phyloP scores from a whole-genome alignment of 2,329 filamentous ascomycete genomes.

The Exophiala phaeomuriformis region DNA sequence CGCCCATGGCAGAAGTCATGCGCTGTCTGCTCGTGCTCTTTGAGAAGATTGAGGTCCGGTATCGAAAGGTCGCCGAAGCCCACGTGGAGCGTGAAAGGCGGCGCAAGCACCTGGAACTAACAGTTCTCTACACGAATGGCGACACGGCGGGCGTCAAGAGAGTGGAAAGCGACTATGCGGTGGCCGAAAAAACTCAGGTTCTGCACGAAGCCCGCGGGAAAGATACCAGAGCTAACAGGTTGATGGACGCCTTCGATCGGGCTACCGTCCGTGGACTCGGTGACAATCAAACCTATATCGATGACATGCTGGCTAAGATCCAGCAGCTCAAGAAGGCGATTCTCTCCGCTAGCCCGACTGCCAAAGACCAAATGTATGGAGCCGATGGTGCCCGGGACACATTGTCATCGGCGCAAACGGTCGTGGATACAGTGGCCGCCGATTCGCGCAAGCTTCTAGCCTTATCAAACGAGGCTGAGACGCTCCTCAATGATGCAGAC shows the following conservation, averaged over 20 bases:
- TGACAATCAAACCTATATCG: slow-evolving; percentile 46
- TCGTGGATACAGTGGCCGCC: slow-evolving; percentile 36
- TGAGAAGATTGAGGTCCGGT: slow-evolving; percentile 42
- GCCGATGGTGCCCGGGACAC: slow-evolving; percentile 16
- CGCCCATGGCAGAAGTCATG: slow-evolving; percentile 37
- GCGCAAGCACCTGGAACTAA: slow-evolving; percentile 48
- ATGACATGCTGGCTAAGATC: slow-evolving; percentile 41
- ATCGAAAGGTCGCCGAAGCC: slow-evolving; percentile 44
- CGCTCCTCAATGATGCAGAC: slow-evolving; percentile 46
- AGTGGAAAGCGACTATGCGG: slow-evolving; percentile 44
- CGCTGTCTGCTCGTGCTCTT: slow-evolving; percentile 41
- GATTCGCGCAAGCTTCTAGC: slow-evolving; percentile 43
- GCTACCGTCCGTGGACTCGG: slow-evolving; percentile 46
- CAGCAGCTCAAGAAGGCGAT: slow-evolving; percentile 28
- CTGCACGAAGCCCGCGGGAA: slow-evolving; percentile 44
- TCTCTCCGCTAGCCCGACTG: slow-evolving; percentile 31
- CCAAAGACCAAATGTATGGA: slow-evolving; percentile 29
- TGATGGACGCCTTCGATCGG: slow-evolving; percentile 45
- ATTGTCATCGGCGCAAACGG: slow-evolving; percentile 34
- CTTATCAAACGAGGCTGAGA: slow-evolving; percentile 44
- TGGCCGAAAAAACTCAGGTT: slow-evolving; percentile 46
- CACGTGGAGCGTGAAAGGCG: slow-evolving; percentile 48
- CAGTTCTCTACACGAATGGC: slow-evolving; percentile 39
- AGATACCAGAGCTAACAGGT: slow-evolving; percentile 43
- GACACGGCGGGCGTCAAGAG: slow-evolving; percentile 46